A percentile compares a stretch with the other conserved stretches of the same genome.
phyloP scores from a whole-genome alignment of 306 rosid genomes.

The Lathyrus oleraceus region DNA sequence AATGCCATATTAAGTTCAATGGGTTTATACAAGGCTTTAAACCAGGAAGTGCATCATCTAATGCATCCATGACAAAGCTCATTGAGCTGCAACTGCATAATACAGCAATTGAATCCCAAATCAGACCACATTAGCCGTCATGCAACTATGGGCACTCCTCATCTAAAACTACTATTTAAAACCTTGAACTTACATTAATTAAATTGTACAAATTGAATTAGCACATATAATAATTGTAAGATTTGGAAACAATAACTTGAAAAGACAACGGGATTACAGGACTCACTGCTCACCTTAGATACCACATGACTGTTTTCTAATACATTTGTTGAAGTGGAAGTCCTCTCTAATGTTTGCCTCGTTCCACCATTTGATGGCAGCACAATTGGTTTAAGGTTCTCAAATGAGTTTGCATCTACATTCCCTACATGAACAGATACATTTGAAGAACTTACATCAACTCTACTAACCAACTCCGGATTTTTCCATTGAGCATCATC shows the following conservation, averaged over 20 bases:
- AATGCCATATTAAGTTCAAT: constrained; percentile 7
- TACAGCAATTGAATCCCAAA: neutral
- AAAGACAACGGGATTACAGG: constrained; percentile 20
- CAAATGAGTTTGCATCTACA: constrained; percentile 35
- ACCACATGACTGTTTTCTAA: constrained; percentile 39
- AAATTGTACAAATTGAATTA: constrained; percentile 17
- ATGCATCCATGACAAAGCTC: neutral
- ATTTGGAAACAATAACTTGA: constrained; percentile 22
- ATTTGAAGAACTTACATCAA: constrained; percentile 35
- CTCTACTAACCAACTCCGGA: constrained; percentile 34
- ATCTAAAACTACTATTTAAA: neutral
- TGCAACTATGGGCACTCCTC: neutral
- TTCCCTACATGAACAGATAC: constrained; percentile 41
- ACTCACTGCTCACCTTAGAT: constrained; percentile 58
- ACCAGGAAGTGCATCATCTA: neutral
- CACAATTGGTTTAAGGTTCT: constrained; percentile 41
- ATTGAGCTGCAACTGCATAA: neutral
- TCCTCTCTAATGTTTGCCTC: constrained; percentile 44
- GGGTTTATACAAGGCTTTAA: neutral
- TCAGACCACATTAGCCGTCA: neutral
- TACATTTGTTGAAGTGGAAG: constrained; percentile 39
- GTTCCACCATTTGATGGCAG: constrained; percentile 29
- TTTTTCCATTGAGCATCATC: constrained; percentile 34
- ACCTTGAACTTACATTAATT: neutral
- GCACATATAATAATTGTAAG: constrained; percentile 15